Conservation (phyloP, 2,329 filamentous ascomycete genomes). For the Lasiodiplodia sp. region DNA sequence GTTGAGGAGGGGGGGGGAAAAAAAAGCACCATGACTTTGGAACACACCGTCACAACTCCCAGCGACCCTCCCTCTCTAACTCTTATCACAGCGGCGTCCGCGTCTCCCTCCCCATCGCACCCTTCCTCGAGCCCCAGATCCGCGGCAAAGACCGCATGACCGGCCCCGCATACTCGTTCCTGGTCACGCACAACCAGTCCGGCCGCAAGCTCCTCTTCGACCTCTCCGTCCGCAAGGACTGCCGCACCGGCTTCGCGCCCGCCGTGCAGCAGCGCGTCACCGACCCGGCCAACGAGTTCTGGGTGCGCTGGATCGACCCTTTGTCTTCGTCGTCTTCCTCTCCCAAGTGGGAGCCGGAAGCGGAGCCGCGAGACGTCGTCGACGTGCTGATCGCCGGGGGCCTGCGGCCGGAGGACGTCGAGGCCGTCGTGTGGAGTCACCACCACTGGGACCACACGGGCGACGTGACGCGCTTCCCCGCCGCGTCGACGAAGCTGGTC, state of each 20-base stretch:
- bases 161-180: not conserved
- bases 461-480: slow-evolving; percentile 57
- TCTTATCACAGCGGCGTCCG: not conserved
- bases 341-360: not conserved
- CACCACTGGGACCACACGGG: slow-evolving; percentile 63
- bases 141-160: not conserved
- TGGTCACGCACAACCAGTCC: not conserved
- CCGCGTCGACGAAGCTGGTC: slow-evolving; percentile 52
- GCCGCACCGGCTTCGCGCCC: not conserved
- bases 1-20: too few species aligned
- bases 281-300: not conserved
- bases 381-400: slow-evolving; percentile 32
- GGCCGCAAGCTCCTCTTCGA: not conserved
- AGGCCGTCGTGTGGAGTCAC: slow-evolving; percentile 53
- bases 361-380: not conserved
- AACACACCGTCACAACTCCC: too few species aligned
- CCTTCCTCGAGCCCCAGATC: not conserved
- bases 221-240: not conserved
- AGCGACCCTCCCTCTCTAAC: too few species aligned
- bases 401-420: slow-evolving; percentile 42
- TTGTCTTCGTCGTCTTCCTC: not conserved
- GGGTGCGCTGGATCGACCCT: not conserved
- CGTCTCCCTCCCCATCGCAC: not conserved
- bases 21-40: too few species aligned
- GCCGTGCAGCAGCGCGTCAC: not conserved